phyloP scores from a whole-genome alignment of 805 yeast species.

The Barnettozyma sp. region DNA sequence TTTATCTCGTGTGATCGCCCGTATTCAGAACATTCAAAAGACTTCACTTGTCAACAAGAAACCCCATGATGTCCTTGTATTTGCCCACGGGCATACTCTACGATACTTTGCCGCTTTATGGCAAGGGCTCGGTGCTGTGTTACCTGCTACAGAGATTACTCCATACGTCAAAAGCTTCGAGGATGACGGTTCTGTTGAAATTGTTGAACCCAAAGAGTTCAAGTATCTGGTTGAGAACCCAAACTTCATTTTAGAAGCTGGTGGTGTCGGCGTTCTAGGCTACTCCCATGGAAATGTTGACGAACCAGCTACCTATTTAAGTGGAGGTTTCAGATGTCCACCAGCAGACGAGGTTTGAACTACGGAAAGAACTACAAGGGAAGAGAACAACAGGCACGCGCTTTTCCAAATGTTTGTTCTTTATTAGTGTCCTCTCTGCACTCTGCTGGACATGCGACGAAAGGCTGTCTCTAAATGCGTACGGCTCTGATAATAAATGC shows the following conservation, averaged over 20 bases:
- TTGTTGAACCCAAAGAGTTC: conserved; percentile 28
- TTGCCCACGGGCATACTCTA: conserved; percentile 91
- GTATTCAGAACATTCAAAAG: conserved; percentile 55
- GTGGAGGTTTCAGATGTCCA: conserved; percentile 78
- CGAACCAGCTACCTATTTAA: conserved; percentile 81
- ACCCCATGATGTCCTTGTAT: conserved; percentile 68
- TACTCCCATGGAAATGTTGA: conserved; percentile 79
- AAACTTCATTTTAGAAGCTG: conserved; percentile 82
- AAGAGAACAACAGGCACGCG: neutral
- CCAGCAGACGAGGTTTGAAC: conserved; percentile 39
- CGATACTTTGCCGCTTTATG: conserved; percentile 88
- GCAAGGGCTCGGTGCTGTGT: conserved; percentile 41
- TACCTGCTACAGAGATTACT: conserved; percentile 3
- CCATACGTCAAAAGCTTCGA: conserved; percentile 20
- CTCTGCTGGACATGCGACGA: too few species aligned
- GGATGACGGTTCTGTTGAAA: conserved; percentile 27
- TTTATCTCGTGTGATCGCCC: conserved; percentile 61
- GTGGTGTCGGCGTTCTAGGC: conserved; percentile 88
- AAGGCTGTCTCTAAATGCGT: too few species aligned
- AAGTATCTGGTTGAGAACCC: conserved; percentile 50
- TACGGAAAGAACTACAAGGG: neutral
- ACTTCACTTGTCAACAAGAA: conserved; percentile 42
- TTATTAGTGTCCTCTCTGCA: too few species aligned
- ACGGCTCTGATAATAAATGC: too few species aligned
- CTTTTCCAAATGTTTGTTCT: neutral